A percentile compares a stretch with the other conserved stretches of the same genome.
Conservation (phyloP, 1,284 basidiomycete species). For the Apiotrichum veenhuisii region DNA sequence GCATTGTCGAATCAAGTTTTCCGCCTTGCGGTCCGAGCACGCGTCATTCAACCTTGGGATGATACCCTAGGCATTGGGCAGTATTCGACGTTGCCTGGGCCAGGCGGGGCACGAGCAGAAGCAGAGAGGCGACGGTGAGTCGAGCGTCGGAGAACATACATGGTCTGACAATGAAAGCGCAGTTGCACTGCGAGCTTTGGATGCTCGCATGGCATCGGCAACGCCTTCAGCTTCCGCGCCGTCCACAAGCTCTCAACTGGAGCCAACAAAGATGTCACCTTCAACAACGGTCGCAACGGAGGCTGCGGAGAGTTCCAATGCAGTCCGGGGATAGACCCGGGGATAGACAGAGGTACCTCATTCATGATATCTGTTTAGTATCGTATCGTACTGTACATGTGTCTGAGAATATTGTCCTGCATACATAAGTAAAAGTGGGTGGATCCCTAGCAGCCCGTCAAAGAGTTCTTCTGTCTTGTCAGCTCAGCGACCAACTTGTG, state of each 20-base stretch:
- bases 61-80: constrained; percentile 60
- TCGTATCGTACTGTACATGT: not conserved
- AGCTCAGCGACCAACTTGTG: not conserved
- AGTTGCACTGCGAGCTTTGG: constrained; percentile 90
- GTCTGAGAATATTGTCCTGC: constrained; percentile 4
- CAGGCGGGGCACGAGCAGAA: constrained; percentile 82
- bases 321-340: not conserved
- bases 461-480: constrained; percentile 20
- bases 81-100: constrained; percentile 63
- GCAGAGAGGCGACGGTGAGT: constrained; percentile 82
- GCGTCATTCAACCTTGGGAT: constrained; percentile 76
- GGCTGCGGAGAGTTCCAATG: not conserved
- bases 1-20: constrained; percentile 67
- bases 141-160: too few relatives aligned
- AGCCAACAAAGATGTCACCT: not conserved
- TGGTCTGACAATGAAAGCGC: constrained; percentile 58
- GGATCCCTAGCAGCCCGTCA: constrained; percentile 14
- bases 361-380: not conserved
- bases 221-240: constrained; percentile 16
- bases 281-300: not conserved
- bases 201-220: constrained; percentile 79
- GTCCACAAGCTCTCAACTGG: not conserved
- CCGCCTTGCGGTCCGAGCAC: constrained; percentile 58
- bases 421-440: constrained; percentile 9
- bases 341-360: not conserved